Conservation (phyloP, 2,329 filamentous ascomycete genomes). For the Madurella mycetomatis region DNA sequence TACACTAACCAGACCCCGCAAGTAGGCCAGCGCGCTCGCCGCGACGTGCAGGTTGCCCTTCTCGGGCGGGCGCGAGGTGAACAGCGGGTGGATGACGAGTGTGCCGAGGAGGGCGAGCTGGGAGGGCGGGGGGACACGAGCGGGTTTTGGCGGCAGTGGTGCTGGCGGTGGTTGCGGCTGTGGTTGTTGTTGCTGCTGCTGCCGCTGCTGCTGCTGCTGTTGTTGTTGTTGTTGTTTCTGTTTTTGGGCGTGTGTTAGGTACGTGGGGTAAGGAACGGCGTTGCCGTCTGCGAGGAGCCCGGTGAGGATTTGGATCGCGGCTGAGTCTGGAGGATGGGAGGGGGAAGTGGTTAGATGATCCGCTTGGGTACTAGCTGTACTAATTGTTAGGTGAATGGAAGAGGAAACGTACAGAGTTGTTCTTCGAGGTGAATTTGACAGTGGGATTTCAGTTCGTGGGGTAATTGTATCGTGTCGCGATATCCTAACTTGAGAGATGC, state of each 20-base stretch:
- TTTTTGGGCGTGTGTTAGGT: neutral
- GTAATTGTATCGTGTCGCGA: constrained; percentile 51
- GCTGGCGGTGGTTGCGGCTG: neutral
- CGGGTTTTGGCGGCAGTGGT: constrained; percentile 34
- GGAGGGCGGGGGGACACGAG: constrained; percentile 63
- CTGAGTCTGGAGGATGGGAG: constrained; percentile 38
- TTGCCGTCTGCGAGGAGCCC: constrained; percentile 56
- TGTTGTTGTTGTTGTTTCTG: neutral
- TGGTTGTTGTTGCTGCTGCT: neutral
- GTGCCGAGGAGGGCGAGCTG: constrained; percentile 76
- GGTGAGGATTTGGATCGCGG: constrained; percentile 60
- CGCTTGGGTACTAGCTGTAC: constrained; percentile 4
- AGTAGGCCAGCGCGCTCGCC: constrained; percentile 62
- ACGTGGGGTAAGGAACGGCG: constrained; percentile 25
- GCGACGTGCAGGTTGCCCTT: constrained; percentile 59
- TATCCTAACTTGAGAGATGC: constrained; percentile 33
- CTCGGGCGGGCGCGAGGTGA: constrained; percentile 68
- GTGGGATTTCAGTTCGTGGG: constrained; percentile 61
- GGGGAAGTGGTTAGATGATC: constrained; percentile 15
- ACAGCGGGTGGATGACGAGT: constrained; percentile 72
- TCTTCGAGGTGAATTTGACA: constrained; percentile 73
- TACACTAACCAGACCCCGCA: constrained; percentile 61
- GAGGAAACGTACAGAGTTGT: constrained; percentile 43
- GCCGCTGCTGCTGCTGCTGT: neutral
- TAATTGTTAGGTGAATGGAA: too few species aligned